Base-by-base conservation (phyloP, 495 filamentous ascomycete genomes). In the Annulohypoxylon stygium region DNA sequence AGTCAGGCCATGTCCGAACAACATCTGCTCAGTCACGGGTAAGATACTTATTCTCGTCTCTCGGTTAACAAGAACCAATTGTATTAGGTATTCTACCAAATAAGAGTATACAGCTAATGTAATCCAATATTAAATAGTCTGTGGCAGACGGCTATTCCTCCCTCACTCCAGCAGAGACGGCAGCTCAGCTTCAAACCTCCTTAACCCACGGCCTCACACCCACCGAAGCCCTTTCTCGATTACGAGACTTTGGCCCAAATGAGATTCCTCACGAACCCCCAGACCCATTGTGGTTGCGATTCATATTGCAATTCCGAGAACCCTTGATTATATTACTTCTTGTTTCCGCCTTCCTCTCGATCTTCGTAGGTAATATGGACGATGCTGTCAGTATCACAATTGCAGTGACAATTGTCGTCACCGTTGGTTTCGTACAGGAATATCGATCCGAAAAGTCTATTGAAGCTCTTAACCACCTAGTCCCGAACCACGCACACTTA, bases 401-500 rank as follows among this genome's bases (percentile, higher is more conserved):
- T 36, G 96, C 96, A 1, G 96, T 99, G 6, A 96, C 94, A 50
- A 98, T 99, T 77, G 96, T 99, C 16, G 94, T 98, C 41, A 92
- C 92, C 1, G 96, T 98, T 59, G 96, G 94, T 10, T 99, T 99
- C 76, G 88, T 98, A 64, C 96, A 99, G 78, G 96, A 99, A 81
- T 98, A 98, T 79, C 88, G 97, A 65, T 98, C 95, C 45, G 97
- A 99, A 79, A 97, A 98, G 81, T 97, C 95, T 2, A 88, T 99
- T 76, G 96, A 98, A 80, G 96, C 96, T 55, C 85, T 99, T 63
- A 97, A 91, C 77, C 93, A 95, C 69, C 83, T 99, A 34, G 95
- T 98, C 0, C 97, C 96, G 25, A 94, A 98, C 78, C 93, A 93
- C 81, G 96, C 96, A 4, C 94, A 99, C 78, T 83, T 97, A 9